A percentile compares a stretch with the other conserved stretches of the same genome.
These are phyloP conservation scores for Chrysoporthe puriensis DNA, from an alignment of 2,329 filamentous ascomycete genomes.

Conservation along the genomic window DNA sequence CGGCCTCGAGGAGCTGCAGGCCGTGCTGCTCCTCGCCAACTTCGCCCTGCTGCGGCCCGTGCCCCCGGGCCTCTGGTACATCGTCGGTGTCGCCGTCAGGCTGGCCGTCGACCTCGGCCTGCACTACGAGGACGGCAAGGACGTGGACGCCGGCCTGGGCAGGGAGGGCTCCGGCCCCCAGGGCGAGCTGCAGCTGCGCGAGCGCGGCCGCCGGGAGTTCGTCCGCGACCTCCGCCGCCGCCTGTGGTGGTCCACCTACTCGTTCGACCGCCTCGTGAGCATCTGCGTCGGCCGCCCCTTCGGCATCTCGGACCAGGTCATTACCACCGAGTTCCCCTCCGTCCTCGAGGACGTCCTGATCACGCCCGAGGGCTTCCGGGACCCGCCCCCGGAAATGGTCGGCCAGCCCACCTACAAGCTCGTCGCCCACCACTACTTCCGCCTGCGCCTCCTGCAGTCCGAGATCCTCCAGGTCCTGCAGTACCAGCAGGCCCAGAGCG, in stretches of 20 bases:
- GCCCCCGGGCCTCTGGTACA: conserved; percentile 95
- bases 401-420: conserved; percentile 82
- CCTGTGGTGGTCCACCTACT: conserved; percentile 97
- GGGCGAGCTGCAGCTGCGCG: conserved; percentile 39
- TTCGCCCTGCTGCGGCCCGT: conserved; percentile 91
- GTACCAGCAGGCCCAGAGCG: conserved; percentile 84
- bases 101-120: conserved; percentile 89
- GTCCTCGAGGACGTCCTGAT: conserved; percentile 87
- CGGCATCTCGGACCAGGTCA: conserved; percentile 92
- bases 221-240: conserved; percentile 82
- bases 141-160: conserved; percentile 59
- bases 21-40: conserved; percentile 86
- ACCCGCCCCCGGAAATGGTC: conserved; percentile 58
- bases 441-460: conserved; percentile 84
- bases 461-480: conserved; percentile 94
- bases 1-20: conserved; percentile 90
- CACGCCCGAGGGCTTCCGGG: conserved; percentile 73
- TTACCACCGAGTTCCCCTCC: conserved; percentile 94
- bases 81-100: conserved; percentile 89
- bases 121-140: conserved; percentile 85
- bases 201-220: conserved; percentile 71
- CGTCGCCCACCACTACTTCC: conserved; percentile 90
- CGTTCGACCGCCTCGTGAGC: conserved; percentile 90
- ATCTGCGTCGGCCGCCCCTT: conserved; percentile 93
- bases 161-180: conserved; percentile 49